phyloP scores from a whole-genome alignment of 805 yeast genomes.

The Saccharomycopsis guyanensis region DNA sequence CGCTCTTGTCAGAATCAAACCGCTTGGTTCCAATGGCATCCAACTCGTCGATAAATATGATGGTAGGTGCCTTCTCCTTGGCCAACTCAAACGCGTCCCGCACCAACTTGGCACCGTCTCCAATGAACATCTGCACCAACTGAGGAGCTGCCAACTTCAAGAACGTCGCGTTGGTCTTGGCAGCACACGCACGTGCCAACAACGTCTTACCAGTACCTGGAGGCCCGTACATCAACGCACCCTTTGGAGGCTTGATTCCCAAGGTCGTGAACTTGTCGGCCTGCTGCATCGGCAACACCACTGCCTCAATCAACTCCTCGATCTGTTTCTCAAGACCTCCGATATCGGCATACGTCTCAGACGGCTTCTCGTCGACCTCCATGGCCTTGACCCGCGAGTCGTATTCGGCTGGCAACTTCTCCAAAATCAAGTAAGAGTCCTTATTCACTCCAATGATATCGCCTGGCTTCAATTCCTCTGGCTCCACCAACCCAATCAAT shows the following conservation, averaged over 20 bases:
- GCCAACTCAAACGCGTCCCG: slow-evolving; percentile 97
- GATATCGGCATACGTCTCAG: slow-evolving; percentile 93
- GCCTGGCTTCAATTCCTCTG: slow-evolving; percentile 88
- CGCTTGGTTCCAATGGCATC: slow-evolving; percentile 99
- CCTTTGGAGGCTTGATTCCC: slow-evolving; percentile 97
- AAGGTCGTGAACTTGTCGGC: slow-evolving; percentile 90
- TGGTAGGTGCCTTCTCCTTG: slow-evolving; percentile 96
- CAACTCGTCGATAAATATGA: slow-evolving; percentile 94
- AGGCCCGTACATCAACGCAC: slow-evolving; percentile 98
- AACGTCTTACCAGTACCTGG: slow-evolving; percentile 99
- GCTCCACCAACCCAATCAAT: slow-evolving; percentile 90
- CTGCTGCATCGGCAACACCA: slow-evolving; percentile 96
- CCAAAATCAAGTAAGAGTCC: slow-evolving; percentile 88
- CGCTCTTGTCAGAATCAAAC: slow-evolving; percentile 94
- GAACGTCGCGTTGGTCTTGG: slow-evolving; percentile 96
- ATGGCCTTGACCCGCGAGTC: slow-evolving; percentile 97
- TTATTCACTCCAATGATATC: slow-evolving; percentile 97
- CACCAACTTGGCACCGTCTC: slow-evolving; percentile 97
- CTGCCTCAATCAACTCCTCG: slow-evolving; percentile 97
- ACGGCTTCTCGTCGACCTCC: slow-evolving; percentile 99
- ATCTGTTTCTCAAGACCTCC: slow-evolving; percentile 98
- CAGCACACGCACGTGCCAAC: slow-evolving; percentile 97
- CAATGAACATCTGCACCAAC: slow-evolving; percentile 95
- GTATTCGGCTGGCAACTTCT: slow-evolving; percentile 93
- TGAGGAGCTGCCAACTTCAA: slow-evolving; percentile 96